phyloP scores from a whole-genome alignment of 1,284 basidiomycete genomes.

The Farysia itapuensis region DNA sequence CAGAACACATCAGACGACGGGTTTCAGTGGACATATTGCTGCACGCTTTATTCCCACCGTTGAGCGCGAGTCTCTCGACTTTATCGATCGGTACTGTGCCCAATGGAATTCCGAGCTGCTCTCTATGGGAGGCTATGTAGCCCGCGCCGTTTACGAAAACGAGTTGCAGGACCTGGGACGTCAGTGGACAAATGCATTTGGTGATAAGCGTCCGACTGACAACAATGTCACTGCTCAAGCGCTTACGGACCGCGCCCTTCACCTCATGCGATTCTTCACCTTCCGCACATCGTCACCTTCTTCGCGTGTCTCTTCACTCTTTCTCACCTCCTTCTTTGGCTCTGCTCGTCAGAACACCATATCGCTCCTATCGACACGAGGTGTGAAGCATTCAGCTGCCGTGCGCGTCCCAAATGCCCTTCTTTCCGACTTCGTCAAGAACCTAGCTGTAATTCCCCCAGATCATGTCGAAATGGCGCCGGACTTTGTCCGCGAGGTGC shows the following conservation, averaged over 20 bases:
- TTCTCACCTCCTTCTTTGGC: constrained; percentile 81
- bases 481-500: constrained; percentile 70
- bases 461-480: constrained; percentile 70
- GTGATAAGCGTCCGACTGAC: constrained; percentile 67
- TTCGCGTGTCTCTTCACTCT: constrained; percentile 73
- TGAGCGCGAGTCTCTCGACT: constrained; percentile 89
- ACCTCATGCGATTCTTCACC: constrained; percentile 69
- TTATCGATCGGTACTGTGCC: constrained; percentile 60
- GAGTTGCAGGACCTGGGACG: constrained; percentile 67
- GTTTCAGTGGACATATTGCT: constrained; percentile 86
- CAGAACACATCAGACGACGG: constrained; percentile 83
- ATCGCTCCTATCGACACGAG: constrained; percentile 77
- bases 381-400: constrained; percentile 71
- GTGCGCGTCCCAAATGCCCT: constrained; percentile 78
- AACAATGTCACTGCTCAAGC: constrained; percentile 57
- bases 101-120: constrained; percentile 54
- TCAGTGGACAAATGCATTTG: constrained; percentile 61
- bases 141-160: constrained; percentile 81
- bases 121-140: constrained; percentile 69
- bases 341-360: constrained; percentile 66
- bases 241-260: constrained; percentile 67
- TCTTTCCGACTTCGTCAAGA: constrained; percentile 76
- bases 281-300: constrained; percentile 77
- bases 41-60: constrained; percentile 95
- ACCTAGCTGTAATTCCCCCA: constrained; percentile 75